Evolutionary conservation across 495 filamentous ascomycete species (phyloP).

Genomic region (Neurospora sp.): DNA sequence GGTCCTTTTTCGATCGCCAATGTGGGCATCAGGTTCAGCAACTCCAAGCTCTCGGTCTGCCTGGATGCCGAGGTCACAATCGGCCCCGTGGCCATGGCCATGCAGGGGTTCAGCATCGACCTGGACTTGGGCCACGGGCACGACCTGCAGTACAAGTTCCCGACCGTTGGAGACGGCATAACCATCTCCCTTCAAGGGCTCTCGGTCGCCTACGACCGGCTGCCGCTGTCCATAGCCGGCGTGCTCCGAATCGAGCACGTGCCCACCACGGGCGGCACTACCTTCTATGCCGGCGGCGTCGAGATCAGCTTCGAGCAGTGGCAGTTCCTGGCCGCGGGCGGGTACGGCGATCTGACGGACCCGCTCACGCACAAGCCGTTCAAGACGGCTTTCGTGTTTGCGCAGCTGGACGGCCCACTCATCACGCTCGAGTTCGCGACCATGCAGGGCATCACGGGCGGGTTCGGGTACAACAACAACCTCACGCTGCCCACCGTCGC

Average conservation of each 20-base stretch:
- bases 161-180: conserved; percentile 12
- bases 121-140: conserved; percentile 1
- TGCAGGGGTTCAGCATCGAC: conserved; percentile 28
- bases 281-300: conserved; percentile 25
- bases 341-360: conserved; percentile 10
- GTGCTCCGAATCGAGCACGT: conserved; percentile 19
- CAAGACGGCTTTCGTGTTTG: conserved; percentile 31
- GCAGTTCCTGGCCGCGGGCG: conserved; percentile 24
- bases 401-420: conserved; percentile 31
- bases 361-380: conserved; percentile 3
- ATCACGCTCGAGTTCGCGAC: conserved; percentile 27
- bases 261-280: not conserved
- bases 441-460: conserved; percentile 14
- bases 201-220: conserved; percentile 19
- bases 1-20: conserved; percentile 16
- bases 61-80: conserved; percentile 28
- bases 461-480: conserved; percentile 22
- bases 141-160: conserved; percentile 11
- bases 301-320: conserved; percentile 21
- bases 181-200: conserved; percentile 24
- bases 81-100: conserved; percentile 26
- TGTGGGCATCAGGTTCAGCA: conserved; percentile 25
- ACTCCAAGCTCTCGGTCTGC: conserved; percentile 15
- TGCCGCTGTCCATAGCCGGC: conserved; percentile 25
- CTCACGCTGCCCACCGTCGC: conserved; percentile 7